Percentiles rank a stretch among this genome's conserved stretches.
These are phyloP conservation scores for Colletotrichum sublineola DNA, from an alignment of 2,329 filamentous ascomycete genomes.

Conservation along the genomic window DNA sequence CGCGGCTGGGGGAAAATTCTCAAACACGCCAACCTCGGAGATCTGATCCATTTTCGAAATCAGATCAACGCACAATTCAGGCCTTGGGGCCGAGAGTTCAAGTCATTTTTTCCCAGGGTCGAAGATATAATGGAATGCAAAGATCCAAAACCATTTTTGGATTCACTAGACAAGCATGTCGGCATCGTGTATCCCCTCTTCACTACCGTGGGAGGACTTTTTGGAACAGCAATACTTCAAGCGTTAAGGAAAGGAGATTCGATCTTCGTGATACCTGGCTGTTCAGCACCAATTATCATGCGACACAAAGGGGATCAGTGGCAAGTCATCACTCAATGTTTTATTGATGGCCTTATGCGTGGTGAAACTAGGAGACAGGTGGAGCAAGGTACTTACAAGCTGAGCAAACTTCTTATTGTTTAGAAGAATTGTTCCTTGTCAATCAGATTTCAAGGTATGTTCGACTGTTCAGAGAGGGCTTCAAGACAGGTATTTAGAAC, in stretches of 20 bases:
- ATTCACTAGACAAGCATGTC: slow-evolving; percentile 29
- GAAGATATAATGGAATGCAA: slow-evolving; percentile 15
- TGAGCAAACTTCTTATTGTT: background rate
- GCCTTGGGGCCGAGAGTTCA: slow-evolving; percentile 16
- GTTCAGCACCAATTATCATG: slow-evolving; percentile 30
- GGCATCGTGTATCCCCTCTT: slow-evolving; percentile 33
- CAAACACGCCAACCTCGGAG: slow-evolving; percentile 30
- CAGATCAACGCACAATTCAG: slow-evolving; percentile 16
- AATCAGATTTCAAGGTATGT: no score
- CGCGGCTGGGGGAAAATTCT: slow-evolving; percentile 27
- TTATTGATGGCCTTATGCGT: slow-evolving; percentile 33
- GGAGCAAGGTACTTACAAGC: background rate
- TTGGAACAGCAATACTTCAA: slow-evolving; percentile 22
- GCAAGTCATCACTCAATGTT: slow-evolving; percentile 26
- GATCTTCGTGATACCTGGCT: slow-evolving; percentile 18
- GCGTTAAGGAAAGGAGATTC: slow-evolving; percentile 24
- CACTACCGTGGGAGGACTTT: slow-evolving; percentile 18
- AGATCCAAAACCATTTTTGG: slow-evolving; percentile 11
- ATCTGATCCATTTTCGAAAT: slow-evolving; percentile 23
- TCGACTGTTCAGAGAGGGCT: no score
- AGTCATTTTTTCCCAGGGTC: slow-evolving; percentile 9
- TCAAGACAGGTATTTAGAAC: accelerated
- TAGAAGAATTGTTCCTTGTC: background rate
- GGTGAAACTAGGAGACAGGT: background rate
- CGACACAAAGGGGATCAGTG: background rate